Evolutionary conservation across 129 eudicot species (phyloP), one percentile per base, ranked within the genome.

Genomic region (Mikania micrantha): DNA sequence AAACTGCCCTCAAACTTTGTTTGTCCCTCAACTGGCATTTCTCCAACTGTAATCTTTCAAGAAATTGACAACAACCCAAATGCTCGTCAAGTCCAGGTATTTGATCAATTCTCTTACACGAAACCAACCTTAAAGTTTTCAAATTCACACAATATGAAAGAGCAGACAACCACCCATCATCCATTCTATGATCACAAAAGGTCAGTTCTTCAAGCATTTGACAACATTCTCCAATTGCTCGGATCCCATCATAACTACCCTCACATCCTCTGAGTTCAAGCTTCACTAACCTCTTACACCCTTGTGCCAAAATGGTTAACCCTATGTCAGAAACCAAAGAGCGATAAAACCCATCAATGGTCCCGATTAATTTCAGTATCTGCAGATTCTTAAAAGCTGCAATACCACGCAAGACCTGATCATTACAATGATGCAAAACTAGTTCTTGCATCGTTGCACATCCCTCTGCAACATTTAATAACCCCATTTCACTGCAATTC

Each of bases 191-290:
- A 42, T 81, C 81, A 73, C 72, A 41, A 12, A 91, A 22, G 2
- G 85, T 85, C 64, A 87, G 63, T 74, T 91, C 97, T 59, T 87
- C 90, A 19, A 91, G 85, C 97, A 91, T 87, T 38, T 78, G 86
- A 78, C 97, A 91, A 54, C 97, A 83, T 41, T 91, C 90, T 3
- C 95, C 97, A 44, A 91, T 85, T 8, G 96, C 95, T 42, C 78
- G 70, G 31, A 91, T 78, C 80, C 97, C 97, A 60, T 87, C 95
- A 71, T 85, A 91, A 67, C 95, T 79, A 42, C 97, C 97, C 67
- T 77, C 80, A 62, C 97, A 91, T 42, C 97, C 95, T 74, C 78
- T 85, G 57, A 91, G 54, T 72, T 87, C 95, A 31, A 91, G 95
- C 71, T 87, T 91, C 69, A 85, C 88, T 47, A 91, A 78, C 66